These are phyloP conservation scores for Boletus subparvulus DNA, from an alignment of 768 basidiomycete genomes.

Conservation along the genomic window DNA sequence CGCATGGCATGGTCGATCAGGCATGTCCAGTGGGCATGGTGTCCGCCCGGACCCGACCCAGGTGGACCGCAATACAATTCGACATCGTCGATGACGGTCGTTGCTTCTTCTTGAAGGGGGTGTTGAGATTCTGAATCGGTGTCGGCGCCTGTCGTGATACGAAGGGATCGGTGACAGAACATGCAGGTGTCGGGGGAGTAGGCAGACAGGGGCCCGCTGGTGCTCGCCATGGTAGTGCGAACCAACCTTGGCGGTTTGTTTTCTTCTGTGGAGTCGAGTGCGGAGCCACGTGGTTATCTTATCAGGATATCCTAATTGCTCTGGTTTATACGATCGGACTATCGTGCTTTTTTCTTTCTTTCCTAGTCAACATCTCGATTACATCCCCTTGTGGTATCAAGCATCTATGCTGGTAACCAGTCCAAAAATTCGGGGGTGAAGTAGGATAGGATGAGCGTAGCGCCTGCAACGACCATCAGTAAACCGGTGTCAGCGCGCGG, in stretches of 20 bases:
- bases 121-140: slow-evolving; percentile 3
- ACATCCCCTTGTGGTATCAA: background rate
- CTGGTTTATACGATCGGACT: background rate
- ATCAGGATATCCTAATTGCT: background rate
- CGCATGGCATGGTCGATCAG: slow-evolving; percentile 22
- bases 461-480: slow-evolving; percentile 52
- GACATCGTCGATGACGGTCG: slow-evolving; percentile 24
- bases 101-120: background rate
- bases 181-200: slow-evolving; percentile 28
- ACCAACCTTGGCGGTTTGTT: background rate
- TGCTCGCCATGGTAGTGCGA: slow-evolving; percentile 2
- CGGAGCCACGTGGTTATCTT: slow-evolving; percentile 7
- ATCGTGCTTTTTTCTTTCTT: background rate
- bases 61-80: slow-evolving; percentile 24
- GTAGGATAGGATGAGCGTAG: slow-evolving; percentile 88
- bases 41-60: slow-evolving; percentile 20
- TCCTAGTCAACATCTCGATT: background rate
- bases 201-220: background rate
- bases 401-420: slow-evolving; percentile 54
- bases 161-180: slow-evolving; percentile 19
- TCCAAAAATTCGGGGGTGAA: slow-evolving; percentile 97
- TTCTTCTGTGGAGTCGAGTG: background rate
- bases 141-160: slow-evolving; percentile 7
- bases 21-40: slow-evolving; percentile 30
- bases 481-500: background rate